Base-by-base conservation (phyloP, 192 early-diverging fungal species). In the Globomyces pollinis-pini region DNA sequence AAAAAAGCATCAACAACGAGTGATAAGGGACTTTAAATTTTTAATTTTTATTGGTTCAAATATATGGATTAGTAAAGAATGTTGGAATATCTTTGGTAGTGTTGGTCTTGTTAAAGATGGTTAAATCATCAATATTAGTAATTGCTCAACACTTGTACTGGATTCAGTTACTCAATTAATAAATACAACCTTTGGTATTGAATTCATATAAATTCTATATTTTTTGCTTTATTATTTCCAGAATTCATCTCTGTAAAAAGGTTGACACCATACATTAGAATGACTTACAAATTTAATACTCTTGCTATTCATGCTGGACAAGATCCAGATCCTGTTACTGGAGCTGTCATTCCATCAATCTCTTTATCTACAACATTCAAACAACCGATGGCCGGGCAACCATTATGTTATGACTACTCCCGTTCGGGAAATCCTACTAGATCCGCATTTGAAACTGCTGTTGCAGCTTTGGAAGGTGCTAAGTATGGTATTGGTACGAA, bases 381-480 rank as follows among this genome's bases (percentile, higher is more conserved):
- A 71, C 96, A 99, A 77, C 71, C 74, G 29, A 77, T 84, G 21
- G 92, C 94, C n/a, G 94, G 94, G 59, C 86, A 89, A 52, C 90
- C 5, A 8, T 84, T 84, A 65, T 78, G 74, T 70, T 98, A 85
- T 68, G 95, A 98, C 74, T 98, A 98, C 72, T 89, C 91, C 36
- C 88, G 95, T 43, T 88, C 87, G 15, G 92, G 93, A n/a, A 98
- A 98, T 73, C 95, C 95, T 12, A 98, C 93, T 23, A 80, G 95
- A 32, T 82, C 84, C 21, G 83, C 84, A 43, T 84, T 96, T 56
- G 90, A 87, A 79, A 80, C 68, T 12, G 93, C 96, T 31, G 81
- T 99, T 16, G 94, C 94, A 1, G 84, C 92, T 23, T 76, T 99
- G 41, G 94, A 99, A 77, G 74, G 84, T 57, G 96, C 69, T 57